phyloP scores from a whole-genome alignment of 768 basidiomycete species.

The Leccinellum rugosiceps region DNA sequence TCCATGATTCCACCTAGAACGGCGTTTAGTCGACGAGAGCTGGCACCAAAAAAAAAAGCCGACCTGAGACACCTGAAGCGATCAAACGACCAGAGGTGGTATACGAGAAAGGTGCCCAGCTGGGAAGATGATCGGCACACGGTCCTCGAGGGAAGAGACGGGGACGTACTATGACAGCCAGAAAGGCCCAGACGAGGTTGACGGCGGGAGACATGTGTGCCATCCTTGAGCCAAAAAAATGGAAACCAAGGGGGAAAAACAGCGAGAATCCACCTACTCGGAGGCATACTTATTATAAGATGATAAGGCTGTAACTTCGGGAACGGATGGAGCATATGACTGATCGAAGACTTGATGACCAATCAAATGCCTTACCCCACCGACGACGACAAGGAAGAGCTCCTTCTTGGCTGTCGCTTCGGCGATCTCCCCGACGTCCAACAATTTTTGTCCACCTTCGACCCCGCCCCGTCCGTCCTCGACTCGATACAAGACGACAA shows the following conservation, averaged over 20 bases:
- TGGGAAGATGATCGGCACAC: conserved; percentile 20
- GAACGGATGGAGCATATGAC: too few relatives aligned
- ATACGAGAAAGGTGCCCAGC: conserved; percentile 62
- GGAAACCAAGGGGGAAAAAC: not conserved
- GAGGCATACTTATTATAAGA: not conserved
- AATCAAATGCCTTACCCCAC: conserved; percentile 24
- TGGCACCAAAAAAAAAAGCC: conserved; percentile 12
- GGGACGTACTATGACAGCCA: conserved; percentile 4
- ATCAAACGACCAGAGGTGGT: conserved; percentile 80
- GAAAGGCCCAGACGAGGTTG: conserved; percentile 64
- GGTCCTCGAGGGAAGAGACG: conserved; percentile 6
- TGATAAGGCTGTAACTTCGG: too few relatives aligned
- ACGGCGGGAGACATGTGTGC: conserved; percentile 60
- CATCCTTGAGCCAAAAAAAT: conserved; percentile 36
- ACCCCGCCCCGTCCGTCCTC: conserved; percentile 43
- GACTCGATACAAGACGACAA: conserved; percentile 62
- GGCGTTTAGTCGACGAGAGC: not conserved
- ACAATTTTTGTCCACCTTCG: conserved; percentile 55
- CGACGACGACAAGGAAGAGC: conserved; percentile 61
- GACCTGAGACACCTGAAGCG: conserved; percentile 71
- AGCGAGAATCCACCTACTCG: not conserved
- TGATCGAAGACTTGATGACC: not conserved
- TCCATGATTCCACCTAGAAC: conserved; percentile 63
- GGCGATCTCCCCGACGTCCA: conserved; percentile 82
- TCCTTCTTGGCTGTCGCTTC: conserved; percentile 82